Evolutionary conservation across 2,329 filamentous ascomycete genomes (phyloP), one percentile per base, ranked within the genome.

Genomic region (Aspergillus hiratsukae): DNA sequence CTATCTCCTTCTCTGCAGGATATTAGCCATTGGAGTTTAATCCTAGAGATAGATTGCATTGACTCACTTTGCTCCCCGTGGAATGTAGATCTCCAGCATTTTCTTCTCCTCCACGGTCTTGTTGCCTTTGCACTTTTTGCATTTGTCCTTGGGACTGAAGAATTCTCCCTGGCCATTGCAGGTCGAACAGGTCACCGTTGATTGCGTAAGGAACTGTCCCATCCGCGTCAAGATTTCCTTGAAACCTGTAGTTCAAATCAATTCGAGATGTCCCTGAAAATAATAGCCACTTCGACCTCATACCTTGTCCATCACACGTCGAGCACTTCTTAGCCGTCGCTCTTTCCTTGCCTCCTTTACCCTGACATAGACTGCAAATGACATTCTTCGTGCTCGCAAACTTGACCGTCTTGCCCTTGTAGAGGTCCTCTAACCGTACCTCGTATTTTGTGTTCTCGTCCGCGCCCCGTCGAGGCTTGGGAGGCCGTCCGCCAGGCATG

Each of bases 101-200:
- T 97, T 99, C 76, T 90, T 94, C 76, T 94, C 89, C 67, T 91
- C 88, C 48, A 86, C 85, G 14, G 90, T 91, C 60, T 90, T 85
- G 74, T 89, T 90, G 69, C 94, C 94, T 78, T 97, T 97, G 85
- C 94, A 99, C 80, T 94, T 97, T 82, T 96, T 96, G 81, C 94
- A 99, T 71, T 91, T 90, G 70, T 99, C 94, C 80, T 97, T 97
- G 70, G 96, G 91, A 75, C 93, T 93, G 78, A 87, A 96, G 69
- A 92, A 86, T 69, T 87, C 86, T 5, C 94, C 94, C n/a, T 86
- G 83, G 35, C 92, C 93, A 58, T 87, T 82, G 76, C 94, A 99
- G 67, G 88, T 87, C 66, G 88, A 87, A 75, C 94, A 99, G 37
- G 87, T 75, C 40, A 92, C 85, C 6, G 87, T 85, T 67, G 91